These are phyloP conservation scores for Solidago caesia DNA, from an alignment of 129 eudicot genomes.

Conservation along the genomic window DNA sequence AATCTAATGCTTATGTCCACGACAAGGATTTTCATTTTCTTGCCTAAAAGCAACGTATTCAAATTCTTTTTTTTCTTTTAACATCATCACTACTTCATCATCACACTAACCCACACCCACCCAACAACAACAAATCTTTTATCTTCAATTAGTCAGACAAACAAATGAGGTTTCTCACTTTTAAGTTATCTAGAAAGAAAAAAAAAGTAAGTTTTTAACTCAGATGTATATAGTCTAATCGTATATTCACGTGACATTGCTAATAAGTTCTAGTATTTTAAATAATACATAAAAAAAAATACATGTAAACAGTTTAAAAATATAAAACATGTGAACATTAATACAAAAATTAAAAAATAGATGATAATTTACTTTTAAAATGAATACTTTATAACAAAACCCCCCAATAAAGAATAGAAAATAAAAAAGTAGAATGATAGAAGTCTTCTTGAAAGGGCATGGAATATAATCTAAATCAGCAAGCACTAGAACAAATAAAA, in stretches of 20 bases:
- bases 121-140: not conserved
- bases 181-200: too few relatives aligned
- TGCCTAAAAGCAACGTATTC: constrained; percentile 34
- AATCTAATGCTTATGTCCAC: constrained; percentile 45
- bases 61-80: constrained; percentile 25
- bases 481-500: constrained; percentile 28
- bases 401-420: constrained; percentile 25
- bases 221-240: too few relatives aligned
- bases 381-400: not conserved
- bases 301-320: not conserved
- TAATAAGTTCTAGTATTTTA: not conserved
- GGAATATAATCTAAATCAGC: constrained; percentile 48
- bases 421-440: constrained; percentile 39
- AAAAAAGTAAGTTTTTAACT: too few relatives aligned
- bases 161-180: too few relatives aligned
- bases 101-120: not conserved
- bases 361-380: constrained; percentile 7
- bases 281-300: not conserved
- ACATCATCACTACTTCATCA: constrained; percentile 22
- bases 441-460: constrained; percentile 70
- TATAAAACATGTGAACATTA: not conserved
- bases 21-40: constrained; percentile 26
- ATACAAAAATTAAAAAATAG: not conserved
- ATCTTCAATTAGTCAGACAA: not conserved
- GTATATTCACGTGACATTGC: too few relatives aligned